Conservation (phyloP, 345 rosid species). For the Erysimum cheiranthoides region DNA sequence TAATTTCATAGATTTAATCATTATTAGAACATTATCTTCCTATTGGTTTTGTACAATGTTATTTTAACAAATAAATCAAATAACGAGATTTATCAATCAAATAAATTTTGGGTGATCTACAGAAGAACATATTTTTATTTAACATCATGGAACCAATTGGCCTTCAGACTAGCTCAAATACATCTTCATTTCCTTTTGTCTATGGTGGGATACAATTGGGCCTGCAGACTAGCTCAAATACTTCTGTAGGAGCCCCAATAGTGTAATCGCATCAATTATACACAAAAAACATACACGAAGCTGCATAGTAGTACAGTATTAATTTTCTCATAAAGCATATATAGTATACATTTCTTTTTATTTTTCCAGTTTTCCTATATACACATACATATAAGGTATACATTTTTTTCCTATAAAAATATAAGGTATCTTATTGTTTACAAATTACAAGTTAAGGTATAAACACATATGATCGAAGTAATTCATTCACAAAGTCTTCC, state of each 20-base stretch:
- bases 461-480: background rate
- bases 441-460: background rate
- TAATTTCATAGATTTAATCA: background rate
- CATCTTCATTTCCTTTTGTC: background rate
- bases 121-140: background rate
- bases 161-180: background rate
- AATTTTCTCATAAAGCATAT: background rate
- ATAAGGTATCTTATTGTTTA: background rate
- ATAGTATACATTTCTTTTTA: background rate
- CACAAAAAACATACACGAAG: background rate
- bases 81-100: background rate
- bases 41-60: too few species aligned
- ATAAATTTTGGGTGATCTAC: background rate
- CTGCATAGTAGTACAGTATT: background rate
- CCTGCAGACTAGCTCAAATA: background rate
- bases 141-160: background rate
- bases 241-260: background rate
- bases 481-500: background rate
- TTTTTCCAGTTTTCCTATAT: background rate
- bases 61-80: too few species aligned
- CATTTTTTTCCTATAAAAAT: too few species aligned
- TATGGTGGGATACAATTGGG: background rate
- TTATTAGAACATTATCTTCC: background rate
- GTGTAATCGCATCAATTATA: background rate
- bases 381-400: too few species aligned